Base-by-base conservation (phyloP, 108 stramenopile species). In the Fistulifera solaris region DNA sequence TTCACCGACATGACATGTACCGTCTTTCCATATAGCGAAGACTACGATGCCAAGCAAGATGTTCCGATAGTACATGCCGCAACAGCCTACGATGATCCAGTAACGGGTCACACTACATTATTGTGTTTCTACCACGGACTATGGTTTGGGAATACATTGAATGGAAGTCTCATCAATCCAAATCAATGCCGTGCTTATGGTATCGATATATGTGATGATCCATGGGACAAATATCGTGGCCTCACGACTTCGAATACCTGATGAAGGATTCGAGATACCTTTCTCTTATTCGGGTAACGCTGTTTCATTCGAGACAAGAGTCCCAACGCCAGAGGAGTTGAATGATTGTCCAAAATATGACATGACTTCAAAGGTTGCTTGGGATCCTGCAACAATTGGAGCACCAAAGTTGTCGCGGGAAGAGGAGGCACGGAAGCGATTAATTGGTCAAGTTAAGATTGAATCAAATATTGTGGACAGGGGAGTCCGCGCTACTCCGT, bases 121-220 rank as follows among this genome's bases (percentile, higher is more conserved):
- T 42, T 77, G 0, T 1, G 56, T 0, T 58, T 67, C 25, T 14
- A 51, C 14, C 46, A 76, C 26, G 43, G 31, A 1, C 48, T 76
- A 12, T 68, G 43, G 21, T 63, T 68, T 39, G 62, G 62, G 10
- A 50, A 27, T 21, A 1, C 8, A 26, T 16, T 76, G 16, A 40
- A 68, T 14, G 12, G 49, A 3, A 39, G 18, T 14, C 27, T 76
- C 2, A 35, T 76, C 1, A 66, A 69, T 41, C 62, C 69, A 23
- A 71, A 68, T 50, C 70, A 76, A 41, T 17, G 63, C 1, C 61
- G 75, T 43, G 1, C 41, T 15, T 35, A 15, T 51, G 74, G 70
- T 1, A 24, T 63, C 23, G 23, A 50, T n/a, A 50, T 71, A 16
- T 39, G 46, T 21, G 63, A 71, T 26, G 18, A 24, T 38, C 59